Conservation (phyloP, 192 early-diverging fungal species). For the Linnemannia exigua region DNA sequence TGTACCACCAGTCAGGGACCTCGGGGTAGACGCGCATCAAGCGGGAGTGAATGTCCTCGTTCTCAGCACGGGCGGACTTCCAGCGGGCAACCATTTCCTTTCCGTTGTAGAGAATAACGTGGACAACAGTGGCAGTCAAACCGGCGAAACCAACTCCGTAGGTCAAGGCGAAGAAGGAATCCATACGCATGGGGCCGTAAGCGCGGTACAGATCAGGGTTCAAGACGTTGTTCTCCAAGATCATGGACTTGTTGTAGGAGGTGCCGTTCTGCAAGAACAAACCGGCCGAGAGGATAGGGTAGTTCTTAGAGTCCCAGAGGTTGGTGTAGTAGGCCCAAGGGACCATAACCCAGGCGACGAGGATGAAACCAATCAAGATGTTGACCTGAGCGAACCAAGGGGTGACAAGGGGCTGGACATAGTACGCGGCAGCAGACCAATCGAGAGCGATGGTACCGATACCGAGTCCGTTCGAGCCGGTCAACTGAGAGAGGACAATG, state of each 20-base stretch:
- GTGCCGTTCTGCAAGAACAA: slow-evolving; percentile 56
- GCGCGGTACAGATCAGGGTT: slow-evolving; percentile 49
- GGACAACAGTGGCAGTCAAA: slow-evolving; percentile 67
- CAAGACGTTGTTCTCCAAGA: slow-evolving; percentile 54
- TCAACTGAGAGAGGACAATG: slow-evolving; percentile 59
- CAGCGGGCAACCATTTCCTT: slow-evolving; percentile 64
- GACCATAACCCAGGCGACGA: slow-evolving; percentile 65
- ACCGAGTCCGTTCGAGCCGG: slow-evolving; percentile 66
- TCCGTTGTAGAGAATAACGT: slow-evolving; percentile 74
- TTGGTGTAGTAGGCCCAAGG: slow-evolving; percentile 67
- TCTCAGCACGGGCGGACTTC: slow-evolving; percentile 52
- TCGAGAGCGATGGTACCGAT: slow-evolving; percentile 71
- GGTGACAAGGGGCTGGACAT: slow-evolving; percentile 57
- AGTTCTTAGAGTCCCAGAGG: slow-evolving; percentile 62
- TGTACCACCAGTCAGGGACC: slow-evolving; percentile 76
- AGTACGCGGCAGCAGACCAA: slow-evolving; percentile 66
- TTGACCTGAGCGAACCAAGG: slow-evolving; percentile 65
- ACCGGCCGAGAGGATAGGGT: slow-evolving; percentile 57
- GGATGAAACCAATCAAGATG: slow-evolving; percentile 64
- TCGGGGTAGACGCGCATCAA: slow-evolving; percentile 83
- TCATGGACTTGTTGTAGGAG: slow-evolving; percentile 47
- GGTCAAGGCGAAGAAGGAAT: slow-evolving; percentile 63
- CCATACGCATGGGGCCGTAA: slow-evolving; percentile 62
- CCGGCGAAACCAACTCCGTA: slow-evolving; percentile 70
- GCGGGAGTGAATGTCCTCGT: slow-evolving; percentile 75